Base-by-base conservation (phyloP, 73 alveolate species). In the Diophrys appendiculata region DNA sequence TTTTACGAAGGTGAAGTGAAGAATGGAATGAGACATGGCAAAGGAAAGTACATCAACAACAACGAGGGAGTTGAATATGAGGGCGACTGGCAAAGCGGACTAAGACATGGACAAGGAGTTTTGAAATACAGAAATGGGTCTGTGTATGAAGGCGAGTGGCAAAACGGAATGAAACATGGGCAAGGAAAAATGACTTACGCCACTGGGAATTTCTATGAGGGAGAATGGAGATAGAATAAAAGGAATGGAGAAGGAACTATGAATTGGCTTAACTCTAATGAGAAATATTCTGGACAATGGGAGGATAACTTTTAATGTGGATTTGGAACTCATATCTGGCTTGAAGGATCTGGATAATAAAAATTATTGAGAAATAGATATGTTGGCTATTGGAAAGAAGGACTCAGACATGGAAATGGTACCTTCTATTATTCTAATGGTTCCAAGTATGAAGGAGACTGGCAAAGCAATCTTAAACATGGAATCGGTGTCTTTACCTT, bases 271-370 rank as follows among this genome's bases (percentile, higher is more conserved):
- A 91, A 93, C 65, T 73, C 90, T 65, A 95, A 97, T 71, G 99
- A 97, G 80, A 97, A 95, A 88, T 97, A 93, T 82, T 83, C 95
- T 14, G 99, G 99, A n/a, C 92, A 95, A 74, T 97, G 99, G 99
- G 96, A 91, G 43, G 98, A 97, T 68, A 93, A 96, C 78, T 88
- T 65, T 30, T 89, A 95, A 70, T 89, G 95, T 84, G 99, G 99
- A 18, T 97, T 94, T 91, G 99, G 99, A 29, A 92, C 96, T 52
- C 99, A 97, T 85, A 90, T 97, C 52, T 97, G 99, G 99, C 96
- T 96, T 35, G 96, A 94, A 65, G 93, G 93, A n/a, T 88, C 92
- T 65, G 89, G 89, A 1, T 85, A 86, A 33, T 72, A 86, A 60
- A 97, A 97, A 85, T 94, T 72, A 35, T 88, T 97, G 28, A 96